These are phyloP conservation scores for Colletotrichum phormii DNA, from an alignment of 2,329 filamentous ascomycete species.

Conservation along the genomic window DNA sequence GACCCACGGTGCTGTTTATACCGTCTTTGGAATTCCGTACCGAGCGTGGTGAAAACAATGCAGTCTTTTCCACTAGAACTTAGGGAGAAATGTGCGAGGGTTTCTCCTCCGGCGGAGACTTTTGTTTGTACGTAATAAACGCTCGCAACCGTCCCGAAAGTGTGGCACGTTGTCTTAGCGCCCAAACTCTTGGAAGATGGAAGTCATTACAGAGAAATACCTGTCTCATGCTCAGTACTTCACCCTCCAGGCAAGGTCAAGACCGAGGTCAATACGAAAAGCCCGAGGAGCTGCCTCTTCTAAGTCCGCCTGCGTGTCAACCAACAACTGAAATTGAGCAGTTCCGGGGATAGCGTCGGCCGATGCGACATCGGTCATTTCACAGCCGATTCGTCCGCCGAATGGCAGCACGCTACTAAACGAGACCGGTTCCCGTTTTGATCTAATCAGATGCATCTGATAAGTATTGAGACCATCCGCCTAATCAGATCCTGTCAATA, in stretches of 20 bases:
- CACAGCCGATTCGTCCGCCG: conserved; percentile 5
- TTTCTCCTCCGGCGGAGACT: not conserved
- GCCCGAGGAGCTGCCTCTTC: not conserved
- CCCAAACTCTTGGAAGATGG: not conserved
- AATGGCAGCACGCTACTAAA: not conserved
- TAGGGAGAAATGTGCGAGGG: not conserved
- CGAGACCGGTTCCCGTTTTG: not conserved
- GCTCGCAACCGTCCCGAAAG: not conserved
- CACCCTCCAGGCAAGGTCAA: not conserved
- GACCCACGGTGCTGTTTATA: not conserved
- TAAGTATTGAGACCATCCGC: conserved; percentile 38
- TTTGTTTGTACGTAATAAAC: conserved; percentile 14
- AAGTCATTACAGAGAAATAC: not conserved
- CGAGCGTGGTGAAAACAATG: too few species aligned
- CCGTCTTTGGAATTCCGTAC: not conserved
- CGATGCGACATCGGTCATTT: conserved; percentile 21
- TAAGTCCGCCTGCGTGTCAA: not conserved
- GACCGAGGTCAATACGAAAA: not conserved
- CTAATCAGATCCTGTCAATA: not conserved
- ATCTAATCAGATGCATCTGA: conserved; percentile 51
- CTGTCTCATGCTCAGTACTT: not conserved
- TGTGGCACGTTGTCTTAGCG: not conserved
- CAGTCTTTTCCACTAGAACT: not conserved
- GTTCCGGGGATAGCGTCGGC: conserved; percentile 14
- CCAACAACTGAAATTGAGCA: not conserved